These are phyloP conservation scores for Zymoseptoria crescenta DNA, from an alignment of 2,329 filamentous ascomycete genomes.

Conservation along the genomic window DNA sequence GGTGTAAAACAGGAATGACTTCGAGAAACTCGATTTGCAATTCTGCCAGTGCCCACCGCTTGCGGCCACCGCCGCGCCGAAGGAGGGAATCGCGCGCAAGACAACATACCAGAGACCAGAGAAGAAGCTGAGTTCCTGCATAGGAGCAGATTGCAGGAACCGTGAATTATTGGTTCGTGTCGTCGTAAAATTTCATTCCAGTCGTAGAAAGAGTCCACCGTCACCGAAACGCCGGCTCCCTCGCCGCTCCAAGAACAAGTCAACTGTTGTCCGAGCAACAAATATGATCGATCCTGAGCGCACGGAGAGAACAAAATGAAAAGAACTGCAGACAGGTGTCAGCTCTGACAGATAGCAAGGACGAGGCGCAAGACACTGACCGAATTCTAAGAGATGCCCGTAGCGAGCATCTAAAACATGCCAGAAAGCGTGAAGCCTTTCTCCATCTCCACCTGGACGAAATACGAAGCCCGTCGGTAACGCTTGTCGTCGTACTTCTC, in stretches of 20 bases:
- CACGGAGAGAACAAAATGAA: slow-evolving; percentile 10
- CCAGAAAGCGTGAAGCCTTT: slow-evolving; percentile 49
- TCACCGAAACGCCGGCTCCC: slow-evolving; percentile 6
- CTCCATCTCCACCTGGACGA: slow-evolving; percentile 67
- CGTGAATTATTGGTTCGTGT: slow-evolving; percentile 17
- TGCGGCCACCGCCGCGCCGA: slow-evolving; percentile 3
- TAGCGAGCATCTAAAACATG: background rate
- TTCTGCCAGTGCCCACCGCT: slow-evolving; percentile 3
- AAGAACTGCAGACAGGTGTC: slow-evolving; percentile 3
- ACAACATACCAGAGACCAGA: slow-evolving; percentile 17
- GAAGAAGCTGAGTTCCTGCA: slow-evolving; percentile 12
- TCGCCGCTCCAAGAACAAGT: background rate
- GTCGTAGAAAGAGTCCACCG: slow-evolving; percentile 13
- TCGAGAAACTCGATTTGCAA: background rate
- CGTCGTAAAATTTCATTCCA: slow-evolving; percentile 17
- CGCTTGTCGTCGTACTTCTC: slow-evolving; percentile 86
- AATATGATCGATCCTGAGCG: slow-evolving; percentile 10
- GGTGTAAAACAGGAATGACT: background rate
- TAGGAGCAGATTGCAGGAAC: slow-evolving; percentile 8
- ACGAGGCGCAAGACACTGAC: background rate
- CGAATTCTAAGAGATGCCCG: background rate
- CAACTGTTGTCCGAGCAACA: slow-evolving; percentile 10
- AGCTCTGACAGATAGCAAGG: background rate
- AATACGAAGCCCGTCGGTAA: slow-evolving; percentile 76
- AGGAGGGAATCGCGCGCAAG: slow-evolving; percentile 8